Evolutionary conservation across 2,329 filamentous ascomycete species (phyloP), one percentile per base, ranked within the genome.

Genomic region (Esteya vermicola): DNA sequence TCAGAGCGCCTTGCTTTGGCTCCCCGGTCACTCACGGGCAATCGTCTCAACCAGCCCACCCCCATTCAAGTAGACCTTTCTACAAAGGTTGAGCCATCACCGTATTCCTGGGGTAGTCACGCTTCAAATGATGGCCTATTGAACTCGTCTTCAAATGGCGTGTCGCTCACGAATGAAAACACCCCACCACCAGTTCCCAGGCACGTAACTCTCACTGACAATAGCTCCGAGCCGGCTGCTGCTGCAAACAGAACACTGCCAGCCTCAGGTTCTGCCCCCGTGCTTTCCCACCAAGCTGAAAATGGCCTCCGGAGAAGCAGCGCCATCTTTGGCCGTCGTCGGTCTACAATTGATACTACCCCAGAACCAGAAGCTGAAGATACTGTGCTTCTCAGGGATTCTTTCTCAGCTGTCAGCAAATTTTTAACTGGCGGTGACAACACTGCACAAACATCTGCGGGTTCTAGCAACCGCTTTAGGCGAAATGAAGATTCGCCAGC

Each of bases 51-150:
- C 40, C 63, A 66, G 25, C 67, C 69, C 3, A 53, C 61, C 1
- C 67, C 68, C 20, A 56, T 69, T 20, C 62, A 65, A 39, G 61
- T 72, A 26, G 66, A 72, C 49, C 60, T 56, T 30, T 52, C 54
- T 2, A 52, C 57, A 38, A 58, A 61, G 14, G 54, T 70, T 36
- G 70, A 73, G 36, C 58, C 64, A 6, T 56, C 65, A 2, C 63
- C 65, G 12, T 59, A 63, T 43, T 71, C 68, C 6, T 69, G 65
- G 63, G 62, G 63, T 43, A 72, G 67, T 49, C 66, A 70, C 19
- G 57, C 62, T 41, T 70, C 66, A 19, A 61, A 63, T 45, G 70
- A 72, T 39, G 62, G 61, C 16, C 56, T 72, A 3, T 59, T 72
- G 31, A 53, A 54, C 21, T 52, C 55, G 20, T 58, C 51, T 39